Evolutionary conservation across 1,284 basidiomycete genomes (phyloP).

Genomic region (Cryptococcus neoformans): DNA sequence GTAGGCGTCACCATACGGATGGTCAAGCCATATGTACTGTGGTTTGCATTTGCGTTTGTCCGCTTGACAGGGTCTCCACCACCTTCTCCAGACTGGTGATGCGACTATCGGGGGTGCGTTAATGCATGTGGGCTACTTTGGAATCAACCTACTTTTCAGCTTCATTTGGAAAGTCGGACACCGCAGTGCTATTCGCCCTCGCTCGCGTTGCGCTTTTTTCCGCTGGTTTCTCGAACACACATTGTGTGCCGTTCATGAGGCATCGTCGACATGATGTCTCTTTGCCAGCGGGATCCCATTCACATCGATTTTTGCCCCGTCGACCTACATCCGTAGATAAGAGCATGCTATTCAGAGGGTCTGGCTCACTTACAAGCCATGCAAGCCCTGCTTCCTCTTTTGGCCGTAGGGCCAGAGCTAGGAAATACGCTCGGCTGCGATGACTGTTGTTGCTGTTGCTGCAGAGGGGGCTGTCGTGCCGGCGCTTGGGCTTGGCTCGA

Average conservation of each 20-base stretch:
- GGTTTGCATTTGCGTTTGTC: slow-evolving; percentile 46
- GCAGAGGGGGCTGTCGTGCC: background rate
- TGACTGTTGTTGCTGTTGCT: background rate
- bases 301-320: slow-evolving; percentile 89
- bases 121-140: background rate
- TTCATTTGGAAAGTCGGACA: slow-evolving; percentile 59
- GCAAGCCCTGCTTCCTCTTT: slow-evolving; percentile 47
- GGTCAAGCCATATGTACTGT: slow-evolving; percentile 17
- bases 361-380: slow-evolving; percentile 40
- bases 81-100: slow-evolving; percentile 39
- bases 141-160: slow-evolving; percentile 25
- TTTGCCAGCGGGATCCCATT: slow-evolving; percentile 59
- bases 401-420: slow-evolving; percentile 22
- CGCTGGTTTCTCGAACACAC: slow-evolving; percentile 82
- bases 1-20: background rate
- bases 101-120: slow-evolving; percentile 15
- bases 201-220: slow-evolving; percentile 26
- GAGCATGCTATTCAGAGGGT: background rate
- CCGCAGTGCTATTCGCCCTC: slow-evolving; percentile 35
- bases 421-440: slow-evolving; percentile 12
- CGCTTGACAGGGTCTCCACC: slow-evolving; percentile 37
- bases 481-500: background rate
- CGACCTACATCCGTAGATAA: slow-evolving; percentile 52
- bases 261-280: slow-evolving; percentile 68
- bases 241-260: slow-evolving; percentile 73